A percentile compares a stretch with the other conserved stretches of the same genome.
These are phyloP conservation scores for Choricystis sp. DNA, from an alignment of 139 green algal species.

Conservation along the genomic window DNA sequence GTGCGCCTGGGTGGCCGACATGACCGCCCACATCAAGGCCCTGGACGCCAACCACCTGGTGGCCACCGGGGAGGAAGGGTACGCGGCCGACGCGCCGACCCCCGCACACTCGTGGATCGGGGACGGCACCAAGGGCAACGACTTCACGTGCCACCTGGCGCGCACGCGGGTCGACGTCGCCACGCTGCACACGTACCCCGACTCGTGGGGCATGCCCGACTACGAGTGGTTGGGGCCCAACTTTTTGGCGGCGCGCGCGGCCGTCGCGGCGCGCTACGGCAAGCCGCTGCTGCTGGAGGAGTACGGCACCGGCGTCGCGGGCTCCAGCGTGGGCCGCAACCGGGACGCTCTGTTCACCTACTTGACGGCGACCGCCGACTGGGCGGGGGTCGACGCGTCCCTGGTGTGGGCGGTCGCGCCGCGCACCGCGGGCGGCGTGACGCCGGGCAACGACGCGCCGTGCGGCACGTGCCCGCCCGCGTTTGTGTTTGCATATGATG, in stretches of 20 bases:
- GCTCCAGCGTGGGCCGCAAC: no score
- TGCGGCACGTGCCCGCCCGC: no score
- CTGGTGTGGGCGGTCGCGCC: background rate
- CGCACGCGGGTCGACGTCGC: background rate
- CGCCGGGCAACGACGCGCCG: no score
- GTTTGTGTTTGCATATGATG: no score
- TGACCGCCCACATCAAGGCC: slow-evolving; percentile 2
- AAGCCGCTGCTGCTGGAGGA: background rate
- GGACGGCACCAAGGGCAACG: background rate
- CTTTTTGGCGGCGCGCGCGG: background rate
- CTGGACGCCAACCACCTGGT: slow-evolving; percentile 41
- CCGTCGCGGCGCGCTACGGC: no score
- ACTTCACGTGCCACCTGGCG: background rate
- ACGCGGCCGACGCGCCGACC: background rate
- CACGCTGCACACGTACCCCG: background rate
- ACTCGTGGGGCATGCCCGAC: background rate
- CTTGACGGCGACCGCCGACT: background rate
- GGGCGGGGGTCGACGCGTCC: background rate
- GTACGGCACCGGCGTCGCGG: background rate
- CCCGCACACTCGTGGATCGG: background rate
- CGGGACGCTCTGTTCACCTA: background rate
- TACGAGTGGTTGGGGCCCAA: background rate
- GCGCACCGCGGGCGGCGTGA: background rate
- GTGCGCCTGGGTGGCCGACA: background rate
- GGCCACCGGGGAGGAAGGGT: slow-evolving; percentile 33